A percentile compares a stretch with the other conserved stretches of the same genome.
Conservation (phyloP, 2,329 filamentous ascomycete genomes). For the Fusarium siculi region DNA sequence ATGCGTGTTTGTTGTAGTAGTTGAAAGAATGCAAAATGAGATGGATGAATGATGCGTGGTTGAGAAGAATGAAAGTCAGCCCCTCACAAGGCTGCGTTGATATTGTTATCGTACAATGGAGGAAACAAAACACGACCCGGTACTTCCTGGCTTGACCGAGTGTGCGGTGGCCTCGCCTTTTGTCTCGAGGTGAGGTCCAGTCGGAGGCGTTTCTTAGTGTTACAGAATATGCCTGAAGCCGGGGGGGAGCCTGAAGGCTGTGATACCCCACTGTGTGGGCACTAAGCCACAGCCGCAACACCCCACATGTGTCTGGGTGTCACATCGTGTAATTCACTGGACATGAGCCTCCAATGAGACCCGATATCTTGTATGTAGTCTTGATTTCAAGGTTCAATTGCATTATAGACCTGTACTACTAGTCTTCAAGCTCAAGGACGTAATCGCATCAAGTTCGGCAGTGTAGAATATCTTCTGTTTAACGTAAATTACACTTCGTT, state of each 20-base stretch:
- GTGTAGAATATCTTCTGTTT: no score
- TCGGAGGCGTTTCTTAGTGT: slow-evolving; percentile 16
- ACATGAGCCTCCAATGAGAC: not conserved
- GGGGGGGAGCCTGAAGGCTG: slow-evolving; percentile 21
- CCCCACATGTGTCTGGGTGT: slow-evolving; percentile 12
- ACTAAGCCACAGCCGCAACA: slow-evolving; percentile 43
- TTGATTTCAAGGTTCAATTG: not conserved
- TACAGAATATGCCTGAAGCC: slow-evolving; percentile 20
- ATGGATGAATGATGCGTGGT: not conserved
- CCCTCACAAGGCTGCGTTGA: slow-evolving; percentile 28
- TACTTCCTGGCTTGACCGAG: slow-evolving; percentile 13
- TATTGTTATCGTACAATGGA: not conserved
- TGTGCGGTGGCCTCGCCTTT: slow-evolving; percentile 13
- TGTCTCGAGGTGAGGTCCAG: slow-evolving; percentile 23
- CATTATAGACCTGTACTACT: no score
- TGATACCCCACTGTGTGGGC: slow-evolving; percentile 33
- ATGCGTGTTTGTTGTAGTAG: not conserved
- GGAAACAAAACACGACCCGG: not conserved
- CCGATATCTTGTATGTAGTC: not conserved
- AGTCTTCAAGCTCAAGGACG: no score
- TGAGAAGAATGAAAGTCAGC: not conserved
- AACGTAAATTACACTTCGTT: not conserved
- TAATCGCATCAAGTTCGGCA: not conserved
- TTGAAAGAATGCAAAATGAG: slow-evolving; percentile 12
- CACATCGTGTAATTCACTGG: slow-evolving; percentile 7